phyloP scores from a whole-genome alignment of 1,284 basidiomycete species.

The Tetrapyrgos nigripes region DNA sequence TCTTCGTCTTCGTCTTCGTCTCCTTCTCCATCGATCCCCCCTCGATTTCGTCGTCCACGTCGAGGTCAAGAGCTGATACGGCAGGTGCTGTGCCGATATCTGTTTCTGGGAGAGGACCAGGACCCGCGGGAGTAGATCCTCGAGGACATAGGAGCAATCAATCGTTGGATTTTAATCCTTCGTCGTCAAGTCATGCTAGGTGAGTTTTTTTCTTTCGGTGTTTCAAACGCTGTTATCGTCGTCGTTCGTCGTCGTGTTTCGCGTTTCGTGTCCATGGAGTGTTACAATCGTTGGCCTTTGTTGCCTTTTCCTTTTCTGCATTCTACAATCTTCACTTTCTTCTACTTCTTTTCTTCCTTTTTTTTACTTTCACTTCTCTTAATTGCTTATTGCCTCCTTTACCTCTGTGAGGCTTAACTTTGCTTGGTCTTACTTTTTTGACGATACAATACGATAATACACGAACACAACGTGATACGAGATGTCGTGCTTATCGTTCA shows the following conservation, averaged over 20 bases:
- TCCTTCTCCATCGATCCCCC: not conserved
- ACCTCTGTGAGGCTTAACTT: too few species aligned
- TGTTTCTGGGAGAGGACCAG: conserved; percentile 27
- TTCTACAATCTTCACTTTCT: too few species aligned
- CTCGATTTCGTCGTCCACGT: not conserved
- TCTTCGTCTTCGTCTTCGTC: not conserved
- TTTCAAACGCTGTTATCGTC: not conserved
- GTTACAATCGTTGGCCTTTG: too few species aligned
- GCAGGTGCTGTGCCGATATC: conserved; percentile 10
- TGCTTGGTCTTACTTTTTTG: too few species aligned
- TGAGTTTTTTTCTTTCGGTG: conserved; percentile 21
- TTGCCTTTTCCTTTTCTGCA: too few species aligned
- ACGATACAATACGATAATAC: too few species aligned
- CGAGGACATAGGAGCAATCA: conserved; percentile 34
- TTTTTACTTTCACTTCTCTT: too few species aligned
- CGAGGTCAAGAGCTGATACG: conserved; percentile 19
- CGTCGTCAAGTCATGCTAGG: conserved; percentile 40
- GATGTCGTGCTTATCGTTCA: too few species aligned
- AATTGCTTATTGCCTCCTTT: too few species aligned
- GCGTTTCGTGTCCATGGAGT: too few species aligned
- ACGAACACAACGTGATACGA: too few species aligned
- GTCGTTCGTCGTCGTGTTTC: not conserved
- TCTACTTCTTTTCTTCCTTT: too few species aligned
- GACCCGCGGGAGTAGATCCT: conserved; percentile 13
- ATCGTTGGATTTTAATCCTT: conserved; percentile 38